Base-by-base conservation (phyloP, 805 yeast genomes). In the Pichia scutulata region DNA sequence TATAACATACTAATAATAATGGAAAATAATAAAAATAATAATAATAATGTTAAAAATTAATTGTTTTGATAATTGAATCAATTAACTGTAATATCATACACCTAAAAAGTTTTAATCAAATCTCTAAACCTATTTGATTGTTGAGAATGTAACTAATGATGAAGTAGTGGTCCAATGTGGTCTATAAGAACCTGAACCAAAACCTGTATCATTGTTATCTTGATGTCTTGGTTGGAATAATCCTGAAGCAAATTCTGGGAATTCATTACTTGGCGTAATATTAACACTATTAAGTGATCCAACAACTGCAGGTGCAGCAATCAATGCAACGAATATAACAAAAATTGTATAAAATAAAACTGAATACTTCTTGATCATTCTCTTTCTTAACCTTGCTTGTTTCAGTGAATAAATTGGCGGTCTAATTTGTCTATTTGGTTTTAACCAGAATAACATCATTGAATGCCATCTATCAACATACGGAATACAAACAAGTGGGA, bases 381-480 rank as follows among this genome's bases (percentile, higher is more conserved):
- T 84, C 85, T 86, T 89, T 71, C 99, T 86, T 70, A 90, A 82
- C 73, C 88, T 84, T 51, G 95, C 92, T 75, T 93, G 98, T 74
- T 93, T 93, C 73, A 92, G 76, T 19, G 98, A 89, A 74, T 89
- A 90, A 67, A 93, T 89, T 62, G 99, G 98, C 55, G 97, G 97
- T 72, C 98, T 86, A 65, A 93, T 90, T 74, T 89, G 96, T 73
- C 95, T 84, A 55, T 93, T 77, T 51, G 99, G 99, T 69, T 89
- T 87, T 73, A 95, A 84, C 99, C 99, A 93, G 84, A 93, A 93
- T 71, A 93, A 77, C 95, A 92, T 85, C 70, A 89, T 83, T 43
- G 99, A 92, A 72, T 93, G 99, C 96, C 96, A 89, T 75, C 87
- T 87, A 74, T 93, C 99, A 69, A 89, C 73, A 69, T 80, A 76